Evolutionary conservation across 371 early-diverging fungal species (phyloP).

Genomic region (Parasitella parasitica): DNA sequence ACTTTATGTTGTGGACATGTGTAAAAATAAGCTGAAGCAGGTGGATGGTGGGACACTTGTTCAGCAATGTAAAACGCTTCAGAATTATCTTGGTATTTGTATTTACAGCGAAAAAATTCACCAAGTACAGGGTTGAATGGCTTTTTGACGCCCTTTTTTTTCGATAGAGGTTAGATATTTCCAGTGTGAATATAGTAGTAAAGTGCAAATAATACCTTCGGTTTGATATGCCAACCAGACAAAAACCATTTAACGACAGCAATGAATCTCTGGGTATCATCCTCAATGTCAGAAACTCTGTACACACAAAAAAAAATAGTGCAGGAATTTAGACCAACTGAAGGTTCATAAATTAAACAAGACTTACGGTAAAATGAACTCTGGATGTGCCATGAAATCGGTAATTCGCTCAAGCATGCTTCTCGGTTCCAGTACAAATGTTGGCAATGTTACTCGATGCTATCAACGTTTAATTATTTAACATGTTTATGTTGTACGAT

Average conservation of each 20-base stretch:
- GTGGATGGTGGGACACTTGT: constrained; percentile 98
- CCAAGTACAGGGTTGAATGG: constrained; percentile 97
- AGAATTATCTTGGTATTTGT: constrained; percentile 69
- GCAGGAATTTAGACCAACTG: background rate
- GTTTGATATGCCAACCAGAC: constrained; percentile 97
- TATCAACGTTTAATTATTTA: background rate
- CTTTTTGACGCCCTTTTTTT: constrained; percentile 88
- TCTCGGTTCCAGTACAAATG: constrained; percentile 95
- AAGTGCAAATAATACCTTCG: constrained; percentile 63
- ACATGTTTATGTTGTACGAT: background rate
- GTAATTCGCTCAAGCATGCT: constrained; percentile 94
- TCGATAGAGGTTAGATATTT: background rate
- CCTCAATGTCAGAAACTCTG: constrained; percentile 60
- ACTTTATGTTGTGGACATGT: constrained; percentile 83
- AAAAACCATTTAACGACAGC: constrained; percentile 88
- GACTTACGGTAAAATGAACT: constrained; percentile 78
- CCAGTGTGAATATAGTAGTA: background rate
- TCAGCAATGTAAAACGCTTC: constrained; percentile 86
- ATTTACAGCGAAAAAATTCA: constrained; percentile 87
- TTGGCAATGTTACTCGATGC: constrained; percentile 88
- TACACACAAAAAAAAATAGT: too few species aligned
- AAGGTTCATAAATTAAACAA: background rate
- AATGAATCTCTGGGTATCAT: constrained; percentile 85
- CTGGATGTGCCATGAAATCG: constrained; percentile 95
- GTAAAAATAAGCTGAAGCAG: constrained; percentile 86